Percentiles rank a stretch among this genome's conserved stretches.
phyloP scores from a whole-genome alignment of 176 grass and related monocot species.

The Coix lacrymajobi region DNA sequence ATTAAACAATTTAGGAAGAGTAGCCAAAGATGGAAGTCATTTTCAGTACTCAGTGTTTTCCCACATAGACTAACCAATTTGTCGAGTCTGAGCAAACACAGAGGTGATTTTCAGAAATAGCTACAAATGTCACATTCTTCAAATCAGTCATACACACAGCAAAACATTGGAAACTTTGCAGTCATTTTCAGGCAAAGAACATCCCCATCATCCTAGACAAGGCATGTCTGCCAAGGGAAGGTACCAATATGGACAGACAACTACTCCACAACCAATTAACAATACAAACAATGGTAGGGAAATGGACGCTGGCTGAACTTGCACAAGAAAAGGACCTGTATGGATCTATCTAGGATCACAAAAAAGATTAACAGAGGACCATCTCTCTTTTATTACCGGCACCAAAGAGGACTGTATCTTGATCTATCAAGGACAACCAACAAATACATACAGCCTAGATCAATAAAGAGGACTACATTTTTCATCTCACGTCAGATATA shows the following conservation, averaged over 20 bases:
- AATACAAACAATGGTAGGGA: neutral
- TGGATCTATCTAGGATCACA: neutral
- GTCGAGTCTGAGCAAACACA: neutral
- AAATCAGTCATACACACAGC: neutral
- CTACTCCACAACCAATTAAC: neutral
- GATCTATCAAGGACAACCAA: neutral
- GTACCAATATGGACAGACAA: neutral
- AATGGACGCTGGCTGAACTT: neutral
- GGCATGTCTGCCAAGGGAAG: neutral
- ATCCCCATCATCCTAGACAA: neutral
- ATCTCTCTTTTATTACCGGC: neutral
- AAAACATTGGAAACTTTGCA: neutral
- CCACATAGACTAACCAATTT: neutral
- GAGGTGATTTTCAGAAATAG: neutral
- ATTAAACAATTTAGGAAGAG: neutral
- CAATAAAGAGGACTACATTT: neutral
- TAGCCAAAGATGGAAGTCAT: neutral
- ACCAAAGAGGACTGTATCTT: neutral
- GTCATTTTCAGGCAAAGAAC: constrained; percentile 1
- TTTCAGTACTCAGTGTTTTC: neutral
- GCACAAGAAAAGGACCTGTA: neutral
- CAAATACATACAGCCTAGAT: neutral
- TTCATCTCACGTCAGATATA: neutral
- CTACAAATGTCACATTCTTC: neutral
- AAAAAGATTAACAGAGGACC: neutral